Evolutionary conservation across 352 stramenopile species (phyloP), one percentile per base, ranked within the genome.

Genomic region (Globisporangium nodosum): DNA sequence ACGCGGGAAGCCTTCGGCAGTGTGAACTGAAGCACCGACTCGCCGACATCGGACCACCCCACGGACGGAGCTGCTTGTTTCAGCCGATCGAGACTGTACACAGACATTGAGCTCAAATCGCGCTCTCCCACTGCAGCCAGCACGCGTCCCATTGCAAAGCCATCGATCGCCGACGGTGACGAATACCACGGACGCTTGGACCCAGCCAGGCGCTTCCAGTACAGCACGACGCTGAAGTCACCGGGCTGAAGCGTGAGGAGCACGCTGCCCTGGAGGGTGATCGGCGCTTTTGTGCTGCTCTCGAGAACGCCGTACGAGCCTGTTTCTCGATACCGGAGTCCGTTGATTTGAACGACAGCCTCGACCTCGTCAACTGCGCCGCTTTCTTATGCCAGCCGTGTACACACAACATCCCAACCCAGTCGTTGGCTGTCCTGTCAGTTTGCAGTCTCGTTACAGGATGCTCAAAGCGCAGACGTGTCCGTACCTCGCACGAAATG

Each of bases 31-130:
- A 90, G 72, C 11, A 90, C 68, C 16, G 83, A 90, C 50, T 89
- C 73, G 18, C 83, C 83, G 20, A 92, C 83, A 50, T 90, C 80
- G 1, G 80, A 92, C 83, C 83, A 92, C 7, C 81, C 58, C 4
- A 70, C 66, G 1, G 73, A 40, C 31, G 45, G 20, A 12, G 71
- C 55, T 15, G 56, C 24, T 39, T 67, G 49, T 7, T 72, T 48
- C 53, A 71, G 78, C 40, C 83, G 68, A 9, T 77, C 57, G 20
- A 88, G 61, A 52, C 71, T 64, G 51, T 90, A 92, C 6, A 87
- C 66, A 0, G 83, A 88, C 12, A 90, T 61, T 2, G 65, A 68
- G 21, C 81, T 58, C 18, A 84, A 52, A 21, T 60, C 58, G 37
- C 64, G 65, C 53, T 90, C 74, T 0, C 79, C 76, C 31, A 92